Conservation (phyloP, 2,329 filamentous ascomycete species). For the Talaromyces islandicus region DNA sequence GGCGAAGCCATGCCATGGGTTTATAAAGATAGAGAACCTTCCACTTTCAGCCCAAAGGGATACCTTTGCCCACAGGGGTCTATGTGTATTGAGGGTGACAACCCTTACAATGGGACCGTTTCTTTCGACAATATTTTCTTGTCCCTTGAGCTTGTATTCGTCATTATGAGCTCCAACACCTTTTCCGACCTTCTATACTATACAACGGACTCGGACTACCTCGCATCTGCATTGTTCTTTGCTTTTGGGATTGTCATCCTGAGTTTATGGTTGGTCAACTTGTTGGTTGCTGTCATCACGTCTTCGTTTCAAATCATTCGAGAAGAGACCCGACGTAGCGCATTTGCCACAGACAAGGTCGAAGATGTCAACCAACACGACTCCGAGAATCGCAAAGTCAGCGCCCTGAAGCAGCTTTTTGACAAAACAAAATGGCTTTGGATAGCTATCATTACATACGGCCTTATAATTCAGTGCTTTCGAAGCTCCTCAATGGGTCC, state of each 20-base stretch:
- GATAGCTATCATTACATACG: constrained; percentile 73
- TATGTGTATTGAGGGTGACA: constrained; percentile 70
- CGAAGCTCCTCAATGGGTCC: constrained; percentile 71
- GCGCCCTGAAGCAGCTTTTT: constrained; percentile 63
- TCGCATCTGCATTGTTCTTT: constrained; percentile 74
- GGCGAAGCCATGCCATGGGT: constrained; percentile 63
- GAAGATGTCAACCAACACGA: constrained; percentile 41
- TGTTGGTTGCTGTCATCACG: constrained; percentile 93
- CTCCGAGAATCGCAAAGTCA: constrained; percentile 23
- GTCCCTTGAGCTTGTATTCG: constrained; percentile 89
- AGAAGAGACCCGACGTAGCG: constrained; percentile 90
- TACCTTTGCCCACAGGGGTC: constrained; percentile 83
- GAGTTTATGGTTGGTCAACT: constrained; percentile 92
- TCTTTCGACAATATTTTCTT: constrained; percentile 94
- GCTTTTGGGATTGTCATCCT: constrained; percentile 74
- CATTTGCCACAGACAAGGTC: constrained; percentile 73
- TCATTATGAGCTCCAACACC: constrained; percentile 97
- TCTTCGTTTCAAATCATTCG: constrained; percentile 97
- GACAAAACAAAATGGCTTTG: constrained; percentile 70
- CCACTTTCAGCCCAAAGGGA: constrained; percentile 59
- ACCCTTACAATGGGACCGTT: constrained; percentile 77
- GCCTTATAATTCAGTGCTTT: constrained; percentile 70
- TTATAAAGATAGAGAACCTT: constrained; percentile 48
- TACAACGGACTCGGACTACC: constrained; percentile 85
- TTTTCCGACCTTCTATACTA: constrained; percentile 94